A percentile compares a stretch with the other conserved stretches of the same genome.
phyloP scores from a whole-genome alignment of 495 filamentous ascomycete species.

The Talaromyces proteolyticus region DNA sequence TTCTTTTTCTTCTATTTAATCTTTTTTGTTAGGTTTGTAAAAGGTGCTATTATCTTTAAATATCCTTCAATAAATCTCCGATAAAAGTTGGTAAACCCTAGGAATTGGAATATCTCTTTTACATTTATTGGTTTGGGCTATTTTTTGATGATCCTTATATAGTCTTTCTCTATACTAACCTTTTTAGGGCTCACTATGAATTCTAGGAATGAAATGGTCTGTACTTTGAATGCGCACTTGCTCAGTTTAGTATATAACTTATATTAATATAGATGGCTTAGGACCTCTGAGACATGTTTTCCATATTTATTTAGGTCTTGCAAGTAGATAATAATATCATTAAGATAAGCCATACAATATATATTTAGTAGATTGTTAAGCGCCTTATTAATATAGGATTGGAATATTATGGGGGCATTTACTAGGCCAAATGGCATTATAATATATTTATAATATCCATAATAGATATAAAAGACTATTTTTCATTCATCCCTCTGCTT shows the following conservation, averaged over 20 bases:
- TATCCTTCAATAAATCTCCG: no score
- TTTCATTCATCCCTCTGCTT: background rate
- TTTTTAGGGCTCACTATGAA: background rate
- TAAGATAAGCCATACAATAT: background rate
- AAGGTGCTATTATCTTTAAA: no score
- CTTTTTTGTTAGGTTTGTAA: no score
- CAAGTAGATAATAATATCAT: no score
- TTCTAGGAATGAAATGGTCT: background rate
- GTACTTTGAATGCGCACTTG: background rate
- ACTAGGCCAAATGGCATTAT: background rate
- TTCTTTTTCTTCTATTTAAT: no score
- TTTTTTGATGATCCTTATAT: background rate
- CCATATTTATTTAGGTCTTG: background rate
- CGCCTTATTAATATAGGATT: background rate
- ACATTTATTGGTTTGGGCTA: background rate
- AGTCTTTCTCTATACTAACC: background rate
- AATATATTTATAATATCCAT: slow-evolving; percentile 1
- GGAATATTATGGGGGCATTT: background rate
- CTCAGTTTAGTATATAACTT: background rate
- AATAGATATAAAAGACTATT: background rate
- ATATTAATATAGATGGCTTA: background rate
- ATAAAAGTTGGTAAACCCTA: no score
- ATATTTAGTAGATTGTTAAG: background rate
- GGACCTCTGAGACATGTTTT: background rate
- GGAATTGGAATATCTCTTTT: background rate